phyloP scores from a whole-genome alignment of 2,329 filamentous ascomycete species.

The Fusarium newnesense region DNA sequence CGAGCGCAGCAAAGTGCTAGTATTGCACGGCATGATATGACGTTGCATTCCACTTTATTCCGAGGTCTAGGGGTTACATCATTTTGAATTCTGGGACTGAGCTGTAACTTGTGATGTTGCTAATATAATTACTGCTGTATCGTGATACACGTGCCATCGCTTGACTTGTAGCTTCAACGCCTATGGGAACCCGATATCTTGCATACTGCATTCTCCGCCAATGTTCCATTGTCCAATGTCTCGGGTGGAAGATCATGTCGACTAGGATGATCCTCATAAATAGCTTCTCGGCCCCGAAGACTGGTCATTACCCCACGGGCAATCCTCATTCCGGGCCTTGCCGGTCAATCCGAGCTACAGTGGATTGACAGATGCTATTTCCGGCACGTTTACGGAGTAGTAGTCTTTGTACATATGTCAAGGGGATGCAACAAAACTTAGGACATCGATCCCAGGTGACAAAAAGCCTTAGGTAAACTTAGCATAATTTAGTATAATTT shows the following conservation, averaged over 20 bases:
- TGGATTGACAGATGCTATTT: not conserved
- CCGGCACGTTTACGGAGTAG: not conserved
- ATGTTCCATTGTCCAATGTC: not conserved
- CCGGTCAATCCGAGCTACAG: not conserved
- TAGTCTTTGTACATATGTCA: not conserved
- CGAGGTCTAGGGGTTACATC: not conserved
- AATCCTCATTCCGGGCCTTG: constrained; percentile 2
- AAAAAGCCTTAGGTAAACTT: too few species aligned
- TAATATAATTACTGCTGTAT: not conserved
- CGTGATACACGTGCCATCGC: not conserved
- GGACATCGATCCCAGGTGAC: too few species aligned
- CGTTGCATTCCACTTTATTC: constrained; percentile 23
- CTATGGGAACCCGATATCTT: not conserved
- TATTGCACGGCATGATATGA: constrained; percentile 10
- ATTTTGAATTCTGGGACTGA: not conserved
- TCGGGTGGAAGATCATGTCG: not conserved
- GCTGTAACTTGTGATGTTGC: not conserved
- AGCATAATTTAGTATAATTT: too few species aligned
- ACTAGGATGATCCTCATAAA: constrained; percentile 3
- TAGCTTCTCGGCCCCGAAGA: not conserved
- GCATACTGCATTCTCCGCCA: not conserved
- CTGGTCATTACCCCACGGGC: not conserved
- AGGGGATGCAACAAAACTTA: too few species aligned
- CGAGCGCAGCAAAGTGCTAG: constrained; percentile 1
- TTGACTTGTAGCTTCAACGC: not conserved